Base-by-base conservation (phyloP, 2,329 filamentous ascomycete species). In the Aspergillus novofumigatus region DNA sequence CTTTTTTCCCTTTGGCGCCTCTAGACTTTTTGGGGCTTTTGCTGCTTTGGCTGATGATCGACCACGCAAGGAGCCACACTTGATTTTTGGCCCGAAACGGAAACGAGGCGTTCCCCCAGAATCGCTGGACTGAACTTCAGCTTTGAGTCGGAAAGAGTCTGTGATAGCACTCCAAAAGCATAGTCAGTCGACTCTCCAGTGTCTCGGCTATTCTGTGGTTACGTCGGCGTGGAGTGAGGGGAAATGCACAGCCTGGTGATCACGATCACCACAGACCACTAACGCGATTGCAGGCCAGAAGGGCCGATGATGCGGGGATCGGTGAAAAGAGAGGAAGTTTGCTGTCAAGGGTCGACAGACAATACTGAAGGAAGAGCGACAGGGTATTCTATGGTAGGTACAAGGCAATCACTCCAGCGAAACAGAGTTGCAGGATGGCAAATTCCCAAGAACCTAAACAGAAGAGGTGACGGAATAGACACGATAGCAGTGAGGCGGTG, bases 31-130 rank as follows among this genome's bases (percentile, higher is more conserved):
- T 53, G 23, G 32, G 53, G 50, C 50, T 51, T 62, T 62, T 56
- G 57, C 58, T 49, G 53, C 53, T 61, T 62, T 49, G 59, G 59
- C 45, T 28, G 64, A 59, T 59, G 64, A 66, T 66, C 64, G 61
- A 61, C 63, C 38, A 58, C 55, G 63, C 60, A 65, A 65, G 64
- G 64, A 61, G 56, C 49, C 44, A 47, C 44, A 9, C 44, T n/a
- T 23, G 25, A 17, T 47, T 47, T 23, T 26, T 11, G 32, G 44
- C 44, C 21, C 49, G 49, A 29, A 38, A 25, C 14, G 20, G 26
- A 11, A 21, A 35, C 3, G n/a, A 35, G 48, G 26, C 21, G 42
- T 45, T 45, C n/a, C 42, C 41, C 20, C 42, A 45, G 42, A 23
- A 20, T 23, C 42, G n/a, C 3, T 38, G 5, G 32, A 38, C 32